Percentiles rank a stretch among this genome's conserved stretches.
Conservation (phyloP, 345 rosid genomes). For the Eucalyptus virginea region DNA sequence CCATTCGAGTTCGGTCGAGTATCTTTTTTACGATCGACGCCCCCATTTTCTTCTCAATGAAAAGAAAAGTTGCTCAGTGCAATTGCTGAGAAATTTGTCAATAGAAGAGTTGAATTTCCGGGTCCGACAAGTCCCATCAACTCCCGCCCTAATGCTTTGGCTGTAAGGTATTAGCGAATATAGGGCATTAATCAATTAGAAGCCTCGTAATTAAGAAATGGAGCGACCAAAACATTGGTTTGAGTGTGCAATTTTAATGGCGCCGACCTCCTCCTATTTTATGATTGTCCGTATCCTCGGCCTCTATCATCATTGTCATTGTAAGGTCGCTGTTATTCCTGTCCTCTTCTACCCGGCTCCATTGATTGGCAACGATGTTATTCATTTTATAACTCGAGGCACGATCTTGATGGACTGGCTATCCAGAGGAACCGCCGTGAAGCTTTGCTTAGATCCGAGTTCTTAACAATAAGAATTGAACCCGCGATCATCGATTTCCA, state of each 20-base stretch:
- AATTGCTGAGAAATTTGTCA: background rate
- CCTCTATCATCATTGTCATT: background rate
- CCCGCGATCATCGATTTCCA: background rate
- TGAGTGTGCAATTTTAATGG: background rate
- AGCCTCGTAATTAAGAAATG: background rate
- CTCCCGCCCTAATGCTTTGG: background rate
- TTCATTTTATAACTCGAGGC: background rate
- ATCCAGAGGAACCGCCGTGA: background rate
- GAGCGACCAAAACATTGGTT: background rate
- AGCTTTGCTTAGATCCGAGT: background rate
- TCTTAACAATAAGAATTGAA: accelerated
- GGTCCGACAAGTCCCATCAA: background rate
- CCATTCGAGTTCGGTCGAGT: background rate
- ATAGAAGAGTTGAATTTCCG: background rate
- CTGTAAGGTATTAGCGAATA: background rate
- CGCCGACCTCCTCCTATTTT: background rate
- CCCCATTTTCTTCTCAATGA: background rate
- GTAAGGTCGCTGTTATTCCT: background rate
- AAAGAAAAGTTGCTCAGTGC: background rate
- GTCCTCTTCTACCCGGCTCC: background rate
- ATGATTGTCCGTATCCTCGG: background rate
- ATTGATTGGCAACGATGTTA: background rate
- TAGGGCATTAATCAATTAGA: background rate
- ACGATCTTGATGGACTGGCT: background rate
- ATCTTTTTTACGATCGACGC: background rate